A percentile compares a stretch with the other conserved stretches of the same genome.
Evolutionary conservation across 2,329 filamentous ascomycete genomes (phyloP).

Genomic region (Thelonectria discophora): DNA sequence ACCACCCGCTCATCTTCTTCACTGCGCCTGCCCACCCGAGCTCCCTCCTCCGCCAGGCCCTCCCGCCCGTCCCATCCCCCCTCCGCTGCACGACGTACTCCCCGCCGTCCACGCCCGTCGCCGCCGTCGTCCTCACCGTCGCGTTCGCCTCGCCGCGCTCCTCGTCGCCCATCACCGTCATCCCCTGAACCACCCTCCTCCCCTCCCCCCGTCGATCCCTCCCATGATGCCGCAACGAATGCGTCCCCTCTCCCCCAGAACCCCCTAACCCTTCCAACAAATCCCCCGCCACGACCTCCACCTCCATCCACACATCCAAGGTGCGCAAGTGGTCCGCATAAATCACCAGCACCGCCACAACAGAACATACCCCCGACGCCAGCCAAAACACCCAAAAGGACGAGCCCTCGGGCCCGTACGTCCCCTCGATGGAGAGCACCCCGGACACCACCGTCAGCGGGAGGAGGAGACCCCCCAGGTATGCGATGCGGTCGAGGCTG

Average conservation of each 20-base stretch:
- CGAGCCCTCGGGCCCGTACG: conserved; percentile 52
- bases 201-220: conserved; percentile 43
- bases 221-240: conserved; percentile 13
- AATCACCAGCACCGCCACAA: conserved; percentile 54
- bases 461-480: conserved; percentile 59
- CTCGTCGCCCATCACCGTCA: conserved; percentile 22
- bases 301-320: conserved; percentile 58
- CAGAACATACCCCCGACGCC: conserved; percentile 49
- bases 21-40: conserved; percentile 59
- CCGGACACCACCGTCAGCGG: conserved; percentile 59
- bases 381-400: conserved; percentile 62
- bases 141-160: conserved; percentile 42
- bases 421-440: conserved; percentile 57
- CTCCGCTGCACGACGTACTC: conserved; percentile 45
- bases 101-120: conserved; percentile 30
- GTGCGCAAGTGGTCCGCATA: conserved; percentile 59
- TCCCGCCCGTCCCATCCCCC: conserved; percentile 41
- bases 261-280: conserved; percentile 40
- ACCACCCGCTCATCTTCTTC: conserved; percentile 52
- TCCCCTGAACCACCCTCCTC: conserved; percentile 48
- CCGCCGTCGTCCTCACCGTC: conserved; percentile 43
- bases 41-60: conserved; percentile 53
- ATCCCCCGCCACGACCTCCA: conserved; percentile 43
- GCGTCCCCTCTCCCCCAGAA: neutral
- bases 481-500: conserved; percentile 57